A percentile compares a stretch with the other conserved stretches of the same genome.
These are phyloP conservation scores for Populus deltoides DNA, from an alignment of 345 rosid genomes.

Conservation along the genomic window DNA sequence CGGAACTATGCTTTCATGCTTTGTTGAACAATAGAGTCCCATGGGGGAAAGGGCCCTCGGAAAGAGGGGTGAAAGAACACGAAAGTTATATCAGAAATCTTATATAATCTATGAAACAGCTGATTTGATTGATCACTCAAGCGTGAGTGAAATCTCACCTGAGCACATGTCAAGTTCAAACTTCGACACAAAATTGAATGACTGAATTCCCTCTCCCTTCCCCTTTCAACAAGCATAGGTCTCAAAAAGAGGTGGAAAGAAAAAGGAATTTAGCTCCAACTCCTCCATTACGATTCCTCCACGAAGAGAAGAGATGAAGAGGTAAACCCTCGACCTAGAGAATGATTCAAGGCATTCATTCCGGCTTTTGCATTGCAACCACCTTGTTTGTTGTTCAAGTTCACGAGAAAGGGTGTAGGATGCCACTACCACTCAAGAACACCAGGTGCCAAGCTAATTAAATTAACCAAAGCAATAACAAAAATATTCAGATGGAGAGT, in stretches of 20 bases:
- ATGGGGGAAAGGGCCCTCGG: neutral
- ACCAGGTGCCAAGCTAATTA: neutral
- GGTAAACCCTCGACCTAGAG: neutral
- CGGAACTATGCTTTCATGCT: neutral
- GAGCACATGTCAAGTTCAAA: neutral
- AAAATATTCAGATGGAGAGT: neutral
- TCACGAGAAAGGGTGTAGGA: neutral
- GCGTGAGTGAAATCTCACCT: neutral
- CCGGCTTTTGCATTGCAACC: neutral
- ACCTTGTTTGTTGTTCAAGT: neutral
- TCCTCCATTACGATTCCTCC: neutral
- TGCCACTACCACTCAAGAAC: neutral
- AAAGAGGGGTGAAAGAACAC: neutral
- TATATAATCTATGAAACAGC: neutral
- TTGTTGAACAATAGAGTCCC: neutral
- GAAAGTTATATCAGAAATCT: neutral
- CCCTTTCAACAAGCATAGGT: neutral
- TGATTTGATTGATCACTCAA: neutral
- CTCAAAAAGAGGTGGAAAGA: neutral
- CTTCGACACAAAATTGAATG: neutral
- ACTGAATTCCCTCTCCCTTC: neutral
- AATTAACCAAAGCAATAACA: neutral
- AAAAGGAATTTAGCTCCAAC: neutral
- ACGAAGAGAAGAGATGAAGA: neutral
- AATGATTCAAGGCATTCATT: neutral